These are phyloP conservation scores for Pichia thaimueangensis DNA, from an alignment of 805 yeast genomes.

Conservation along the genomic window DNA sequence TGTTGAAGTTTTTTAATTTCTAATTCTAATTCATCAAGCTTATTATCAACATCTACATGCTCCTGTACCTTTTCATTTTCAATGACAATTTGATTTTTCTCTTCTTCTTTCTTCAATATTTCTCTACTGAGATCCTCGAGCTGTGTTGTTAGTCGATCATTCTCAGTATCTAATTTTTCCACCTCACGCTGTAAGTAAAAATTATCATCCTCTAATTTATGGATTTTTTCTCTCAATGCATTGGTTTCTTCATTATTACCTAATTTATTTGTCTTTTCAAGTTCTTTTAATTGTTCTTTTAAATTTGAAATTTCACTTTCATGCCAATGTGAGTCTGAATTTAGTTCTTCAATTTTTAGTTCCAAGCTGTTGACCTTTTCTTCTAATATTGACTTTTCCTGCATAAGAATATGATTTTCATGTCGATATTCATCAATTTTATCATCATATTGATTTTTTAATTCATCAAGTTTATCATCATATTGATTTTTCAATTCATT, in stretches of 20 bases:
- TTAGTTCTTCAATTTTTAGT: constrained; percentile 3
- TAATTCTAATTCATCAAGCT: constrained; percentile 17
- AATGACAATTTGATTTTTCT: not conserved
- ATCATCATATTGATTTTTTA: not conserved
- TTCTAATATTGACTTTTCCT: constrained; percentile 7
- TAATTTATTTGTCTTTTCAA: not conserved
- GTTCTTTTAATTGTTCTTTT: not conserved
- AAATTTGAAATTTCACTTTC: constrained; percentile 3
- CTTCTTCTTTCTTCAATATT: too few species aligned
- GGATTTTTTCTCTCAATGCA: not conserved
- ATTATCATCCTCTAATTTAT: constrained; percentile 6
- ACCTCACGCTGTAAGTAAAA: constrained; percentile 8
- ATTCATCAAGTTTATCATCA: not conserved
- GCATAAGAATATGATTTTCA: not conserved
- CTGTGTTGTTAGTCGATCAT: constrained; percentile 10
- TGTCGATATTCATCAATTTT: not conserved
- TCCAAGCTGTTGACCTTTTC: constrained; percentile 3
- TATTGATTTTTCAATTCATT: not conserved
- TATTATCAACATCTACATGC: constrained; percentile 18
- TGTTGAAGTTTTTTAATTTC: constrained; percentile 10
- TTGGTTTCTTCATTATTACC: not conserved
- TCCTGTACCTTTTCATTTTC: constrained; percentile 1
- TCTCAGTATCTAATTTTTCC: constrained; percentile 4
- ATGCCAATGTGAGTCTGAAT: constrained; percentile 2
- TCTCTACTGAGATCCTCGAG: constrained; percentile 15